Evolutionary conservation across 306 rosid genomes (phyloP).

Genomic region (Vicia faba): DNA sequence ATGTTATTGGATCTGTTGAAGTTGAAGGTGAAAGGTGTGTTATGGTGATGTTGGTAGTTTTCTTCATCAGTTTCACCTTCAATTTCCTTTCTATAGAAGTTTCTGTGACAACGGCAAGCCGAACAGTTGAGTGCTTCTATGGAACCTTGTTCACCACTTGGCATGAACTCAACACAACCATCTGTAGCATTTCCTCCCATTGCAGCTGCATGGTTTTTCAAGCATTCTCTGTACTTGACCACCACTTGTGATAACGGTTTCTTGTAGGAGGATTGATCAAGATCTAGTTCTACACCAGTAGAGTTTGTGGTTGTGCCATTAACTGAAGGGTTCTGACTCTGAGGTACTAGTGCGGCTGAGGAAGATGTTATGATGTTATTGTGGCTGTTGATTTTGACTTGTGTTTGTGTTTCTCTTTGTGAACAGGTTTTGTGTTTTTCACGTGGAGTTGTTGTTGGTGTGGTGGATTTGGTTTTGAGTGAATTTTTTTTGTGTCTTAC

Average conservation of each 20-base stretch:
- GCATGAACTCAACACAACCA: constrained; percentile 97
- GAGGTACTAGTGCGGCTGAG: constrained; percentile 24
- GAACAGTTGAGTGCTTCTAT: constrained; percentile 82
- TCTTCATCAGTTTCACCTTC: constrained; percentile 38
- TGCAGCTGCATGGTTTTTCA: no score
- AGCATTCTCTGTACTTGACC: no score
- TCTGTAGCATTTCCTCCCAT: constrained; percentile 87
- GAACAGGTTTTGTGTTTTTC: no score
- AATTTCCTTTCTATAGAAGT: constrained; percentile 81
- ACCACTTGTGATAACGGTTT: no score
- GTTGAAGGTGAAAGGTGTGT: neutral
- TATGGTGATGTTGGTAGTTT: constrained; percentile 25
- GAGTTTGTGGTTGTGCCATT: constrained; percentile 38
- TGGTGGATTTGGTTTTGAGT: no score
- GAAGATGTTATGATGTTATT: constrained; percentile 37
- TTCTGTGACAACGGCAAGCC: constrained; percentile 87
- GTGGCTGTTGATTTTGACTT: no score
- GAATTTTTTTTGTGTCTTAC: no score
- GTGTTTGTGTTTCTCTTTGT: no score
- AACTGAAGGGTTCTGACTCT: constrained; percentile 42
- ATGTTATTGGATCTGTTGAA: neutral
- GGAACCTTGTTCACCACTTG: constrained; percentile 77
- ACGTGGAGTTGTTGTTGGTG: no score
- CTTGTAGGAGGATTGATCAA: constrained; percentile 14
- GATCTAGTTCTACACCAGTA: neutral